Base-by-base conservation (phyloP, 2,329 filamentous ascomycete species). In the Tolypocladium nubicola region DNA sequence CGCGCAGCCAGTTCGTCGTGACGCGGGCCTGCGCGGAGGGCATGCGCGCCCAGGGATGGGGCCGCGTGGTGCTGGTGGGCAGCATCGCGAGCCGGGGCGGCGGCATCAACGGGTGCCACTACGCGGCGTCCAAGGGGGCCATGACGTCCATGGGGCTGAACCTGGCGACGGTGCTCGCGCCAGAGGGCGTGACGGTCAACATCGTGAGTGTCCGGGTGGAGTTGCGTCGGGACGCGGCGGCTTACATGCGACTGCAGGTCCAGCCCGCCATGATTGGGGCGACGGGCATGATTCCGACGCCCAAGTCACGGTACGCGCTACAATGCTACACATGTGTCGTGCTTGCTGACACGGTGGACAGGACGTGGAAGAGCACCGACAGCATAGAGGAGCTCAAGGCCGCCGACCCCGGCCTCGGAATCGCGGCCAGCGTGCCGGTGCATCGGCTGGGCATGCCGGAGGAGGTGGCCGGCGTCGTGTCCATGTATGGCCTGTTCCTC, bases 181-280 rank as follows among this genome's bases (percentile, higher is more conserved):
- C 65, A 0, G 67, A 71, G 49, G 68, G 69, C 1, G 59, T 72
- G 2, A 71, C 69, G 8, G 70, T 72, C 1, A 72, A 72, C n/a
- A 66, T 64, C 14, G 69, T 71, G 52, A 61, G 66, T 50, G n/a
- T 49, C 30, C 11, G 19, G n/a, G 6, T 1, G 0, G 9, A 35
- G 30, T 13, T 11, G 19, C 13, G 47, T 10, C 30, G 2, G 1
- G 47, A 21, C 7, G 9, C 19, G 30, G 14, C n/a, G 54, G 43
- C 30, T 47, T 1, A 61, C 8, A 0, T 23, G 47, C 47, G 37
- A 14, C 6, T 35, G 4, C 58, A 71, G 69, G 65, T 72, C 2
- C 59, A 66, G 3, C 70, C 70, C 1, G 70, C 70, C n/a, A 70
- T 72, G 68, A 72, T 72, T 45, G 70, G 68, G 0, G 62, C 64